Evolutionary conservation across 1,139 yeast species (phyloP).

Genomic region (Debaryomyces fabryi): DNA sequence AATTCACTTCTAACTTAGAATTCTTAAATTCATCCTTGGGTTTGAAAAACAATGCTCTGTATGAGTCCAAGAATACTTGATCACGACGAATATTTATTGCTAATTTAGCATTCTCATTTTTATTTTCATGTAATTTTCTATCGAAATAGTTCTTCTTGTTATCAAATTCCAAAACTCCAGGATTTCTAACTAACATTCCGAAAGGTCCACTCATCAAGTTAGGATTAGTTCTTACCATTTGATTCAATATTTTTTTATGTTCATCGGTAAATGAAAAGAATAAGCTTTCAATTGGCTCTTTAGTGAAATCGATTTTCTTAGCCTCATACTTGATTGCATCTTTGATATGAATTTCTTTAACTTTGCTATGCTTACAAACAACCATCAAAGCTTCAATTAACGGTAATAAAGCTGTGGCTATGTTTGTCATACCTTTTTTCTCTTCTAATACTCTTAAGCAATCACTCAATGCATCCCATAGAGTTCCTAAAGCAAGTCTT

Average conservation of each 20-base stretch:
- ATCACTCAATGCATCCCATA: constrained; percentile 88
- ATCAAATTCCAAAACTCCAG: constrained; percentile 91
- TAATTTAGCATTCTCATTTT: constrained; percentile 51
- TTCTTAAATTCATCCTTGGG: constrained; percentile 73
- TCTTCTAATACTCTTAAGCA: constrained; percentile 66
- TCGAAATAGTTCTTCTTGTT: constrained; percentile 88
- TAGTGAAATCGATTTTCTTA: constrained; percentile 63
- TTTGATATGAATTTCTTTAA: constrained; percentile 61
- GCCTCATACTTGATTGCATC: constrained; percentile 64
- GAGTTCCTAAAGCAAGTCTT: constrained; percentile 67
- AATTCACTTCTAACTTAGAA: constrained; percentile 74
- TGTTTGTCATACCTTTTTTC: constrained; percentile 50
- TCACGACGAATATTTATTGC: constrained; percentile 79
- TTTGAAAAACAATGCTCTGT: constrained; percentile 80
- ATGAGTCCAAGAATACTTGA: constrained; percentile 90
- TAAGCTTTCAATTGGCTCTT: constrained; percentile 75
- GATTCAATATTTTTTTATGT: constrained; percentile 86
- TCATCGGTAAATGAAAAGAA: constrained; percentile 89
- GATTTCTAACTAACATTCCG: constrained; percentile 84
- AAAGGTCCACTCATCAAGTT: constrained; percentile 97
- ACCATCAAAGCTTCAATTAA: constrained; percentile 93
- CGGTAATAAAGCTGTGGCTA: constrained; percentile 84
- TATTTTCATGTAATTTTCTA: constrained; percentile 60
- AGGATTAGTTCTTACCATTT: constrained; percentile 90
- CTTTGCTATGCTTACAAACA: constrained; percentile 85